phyloP scores from a whole-genome alignment of 306 rosid genomes.

The Begonia loranthoides region DNA sequence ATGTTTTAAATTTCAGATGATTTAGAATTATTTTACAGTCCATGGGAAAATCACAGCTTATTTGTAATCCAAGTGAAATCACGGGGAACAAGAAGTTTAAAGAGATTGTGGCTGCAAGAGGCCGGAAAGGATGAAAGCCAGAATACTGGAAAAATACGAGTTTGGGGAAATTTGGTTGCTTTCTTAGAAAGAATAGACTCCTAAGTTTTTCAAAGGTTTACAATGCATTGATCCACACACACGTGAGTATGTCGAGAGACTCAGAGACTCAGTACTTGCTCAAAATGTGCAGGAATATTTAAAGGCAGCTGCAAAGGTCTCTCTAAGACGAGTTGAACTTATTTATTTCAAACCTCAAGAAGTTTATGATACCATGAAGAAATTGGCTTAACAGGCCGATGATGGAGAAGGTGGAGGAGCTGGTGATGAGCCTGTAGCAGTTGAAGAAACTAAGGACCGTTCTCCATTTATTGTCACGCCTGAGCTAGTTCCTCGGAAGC shows the following conservation, averaged over 20 bases:
- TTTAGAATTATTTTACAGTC: too few relatives aligned
- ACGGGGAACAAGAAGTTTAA: too few relatives aligned
- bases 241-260: conserved; percentile 92
- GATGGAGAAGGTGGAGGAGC: conserved; percentile 32
- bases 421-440: conserved; percentile 33
- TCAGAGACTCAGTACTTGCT: conserved; percentile 82
- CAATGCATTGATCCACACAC: conserved; percentile 98
- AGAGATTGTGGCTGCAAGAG: too few relatives aligned
- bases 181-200: conserved; percentile 63
- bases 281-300: conserved; percentile 91
- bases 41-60: too few relatives aligned
- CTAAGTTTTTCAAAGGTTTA: conserved; percentile 88
- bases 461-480: conserved; percentile 68
- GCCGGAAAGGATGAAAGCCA: conserved; percentile 53
- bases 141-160: conserved; percentile 60
- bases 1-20: too few relatives aligned
- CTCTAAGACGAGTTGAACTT: conserved; percentile 72
- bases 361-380: conserved; percentile 92
- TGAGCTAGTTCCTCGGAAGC: conserved; percentile 70
- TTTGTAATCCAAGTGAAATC: too few relatives aligned
- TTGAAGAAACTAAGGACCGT: conserved; percentile 59
- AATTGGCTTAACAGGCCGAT: conserved; percentile 59
- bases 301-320: conserved; percentile 47
- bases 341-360: conserved; percentile 89
- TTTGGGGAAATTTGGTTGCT: conserved; percentile 93